A percentile compares a stretch with the other conserved stretches of the same genome.
These are phyloP conservation scores for Fusarium anthophilum DNA, from an alignment of 2,329 filamentous ascomycete genomes.

Conservation along the genomic window DNA sequence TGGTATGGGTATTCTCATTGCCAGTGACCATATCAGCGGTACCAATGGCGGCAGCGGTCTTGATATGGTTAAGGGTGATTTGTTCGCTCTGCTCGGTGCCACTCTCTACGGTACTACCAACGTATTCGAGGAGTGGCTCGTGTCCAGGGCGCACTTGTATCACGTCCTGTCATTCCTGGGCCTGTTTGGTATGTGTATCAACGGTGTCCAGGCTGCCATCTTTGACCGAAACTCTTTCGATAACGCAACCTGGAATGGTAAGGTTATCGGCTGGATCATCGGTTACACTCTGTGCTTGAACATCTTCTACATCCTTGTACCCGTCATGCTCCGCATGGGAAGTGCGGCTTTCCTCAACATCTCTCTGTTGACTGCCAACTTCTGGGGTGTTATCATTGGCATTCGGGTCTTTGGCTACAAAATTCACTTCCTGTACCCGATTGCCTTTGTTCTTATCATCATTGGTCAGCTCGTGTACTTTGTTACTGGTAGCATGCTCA, in stretches of 20 bases:
- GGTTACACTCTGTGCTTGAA: constrained; percentile 87
- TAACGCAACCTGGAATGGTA: constrained; percentile 69
- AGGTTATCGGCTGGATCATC: constrained; percentile 82
- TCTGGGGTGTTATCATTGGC: constrained; percentile 96
- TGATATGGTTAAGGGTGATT: constrained; percentile 87
- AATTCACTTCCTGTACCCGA: constrained; percentile 92
- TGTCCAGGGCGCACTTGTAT: constrained; percentile 85
- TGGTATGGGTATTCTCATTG: constrained; percentile 87
- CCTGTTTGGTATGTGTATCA: constrained; percentile 89
- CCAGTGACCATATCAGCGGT: constrained; percentile 85
- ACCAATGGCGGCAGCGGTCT: constrained; percentile 72
- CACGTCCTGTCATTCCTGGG: constrained; percentile 93
- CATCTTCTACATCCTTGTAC: constrained; percentile 88
- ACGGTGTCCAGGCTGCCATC: constrained; percentile 88
- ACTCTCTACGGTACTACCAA: constrained; percentile 93
- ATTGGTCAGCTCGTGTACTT: constrained; percentile 89
- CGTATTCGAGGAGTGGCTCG: constrained; percentile 93
- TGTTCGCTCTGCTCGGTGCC: constrained; percentile 89
- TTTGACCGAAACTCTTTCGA: constrained; percentile 84
- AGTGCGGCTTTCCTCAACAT: constrained; percentile 97
- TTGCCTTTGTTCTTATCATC: constrained; percentile 94
- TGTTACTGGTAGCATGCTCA: constrained; percentile 80
- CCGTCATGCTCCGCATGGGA: constrained; percentile 87
- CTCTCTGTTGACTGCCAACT: constrained; percentile 90
- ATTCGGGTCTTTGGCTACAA: constrained; percentile 82